Conservation (phyloP, 768 basidiomycete genomes). For the Rhodocollybia butyracea region DNA sequence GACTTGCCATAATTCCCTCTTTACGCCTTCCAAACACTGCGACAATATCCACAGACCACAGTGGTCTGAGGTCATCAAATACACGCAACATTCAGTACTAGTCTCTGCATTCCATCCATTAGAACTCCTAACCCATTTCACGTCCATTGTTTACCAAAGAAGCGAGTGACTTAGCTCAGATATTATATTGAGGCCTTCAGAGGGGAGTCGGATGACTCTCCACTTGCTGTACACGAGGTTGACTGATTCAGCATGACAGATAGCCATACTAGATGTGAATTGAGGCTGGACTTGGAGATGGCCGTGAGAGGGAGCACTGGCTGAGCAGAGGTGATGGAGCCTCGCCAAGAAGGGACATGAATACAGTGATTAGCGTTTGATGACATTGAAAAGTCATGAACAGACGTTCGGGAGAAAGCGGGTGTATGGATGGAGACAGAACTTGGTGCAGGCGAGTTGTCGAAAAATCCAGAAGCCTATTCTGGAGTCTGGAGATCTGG, state of each 20-base stretch:
- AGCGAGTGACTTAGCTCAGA: too few relatives aligned
- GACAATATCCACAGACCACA: too few relatives aligned
- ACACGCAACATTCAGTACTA: too few relatives aligned
- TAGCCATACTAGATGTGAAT: constrained; percentile 41
- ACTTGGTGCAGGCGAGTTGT: constrained; percentile 31
- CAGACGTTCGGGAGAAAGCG: constrained; percentile 39
- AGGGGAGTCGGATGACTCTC: too few relatives aligned
- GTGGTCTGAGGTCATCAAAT: too few relatives aligned
- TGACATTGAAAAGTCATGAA: constrained; percentile 45
- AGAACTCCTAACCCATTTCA: too few relatives aligned
- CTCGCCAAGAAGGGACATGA: constrained; percentile 39
- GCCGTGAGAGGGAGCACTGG: constrained; percentile 63
- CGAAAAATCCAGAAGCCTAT: constrained; percentile 71
- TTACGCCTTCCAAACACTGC: too few relatives aligned
- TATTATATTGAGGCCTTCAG: too few relatives aligned
- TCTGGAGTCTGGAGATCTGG: constrained; percentile 57
- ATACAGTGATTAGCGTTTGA: constrained; percentile 36
- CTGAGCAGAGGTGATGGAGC: constrained; percentile 47
- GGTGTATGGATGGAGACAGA: constrained; percentile 36
- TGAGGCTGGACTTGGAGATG: constrained; percentile 51
- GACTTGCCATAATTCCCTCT: too few relatives aligned
- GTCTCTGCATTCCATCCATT: too few relatives aligned
- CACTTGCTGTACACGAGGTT: too few relatives aligned
- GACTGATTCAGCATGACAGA: constrained; percentile 61
- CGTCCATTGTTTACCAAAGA: too few relatives aligned